phyloP scores from a whole-genome alignment of 1,139 yeast species.

The Zygoascus sp. region DNA sequence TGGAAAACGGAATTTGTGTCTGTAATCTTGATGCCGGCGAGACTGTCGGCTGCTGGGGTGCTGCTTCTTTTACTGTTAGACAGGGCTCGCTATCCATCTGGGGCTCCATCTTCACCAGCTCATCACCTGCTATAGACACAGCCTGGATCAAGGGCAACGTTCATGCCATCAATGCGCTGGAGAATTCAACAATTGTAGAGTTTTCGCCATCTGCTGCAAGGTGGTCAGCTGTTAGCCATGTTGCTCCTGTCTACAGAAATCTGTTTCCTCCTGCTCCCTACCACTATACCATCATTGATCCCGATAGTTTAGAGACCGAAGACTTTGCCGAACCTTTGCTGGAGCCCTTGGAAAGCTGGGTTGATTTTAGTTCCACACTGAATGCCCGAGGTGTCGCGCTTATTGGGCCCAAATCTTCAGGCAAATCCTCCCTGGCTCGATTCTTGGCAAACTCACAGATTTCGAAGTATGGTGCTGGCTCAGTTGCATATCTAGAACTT shows the following conservation, averaged over 20 bases:
- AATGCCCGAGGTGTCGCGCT: conserved; percentile 37
- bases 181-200: conserved; percentile 3
- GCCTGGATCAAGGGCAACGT: conserved; percentile 7
- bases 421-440: conserved; percentile 72
- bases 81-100: conserved; percentile 3
- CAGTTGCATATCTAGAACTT: conserved; percentile 56
- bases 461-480: conserved; percentile 16
- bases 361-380: conserved; percentile 15
- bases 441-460: conserved; percentile 47
- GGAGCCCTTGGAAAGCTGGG: conserved; percentile 27
- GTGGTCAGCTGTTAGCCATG: background rate
- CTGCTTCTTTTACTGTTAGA: conserved; percentile 2
- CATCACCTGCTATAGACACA: conserved; percentile 1
- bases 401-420: conserved; percentile 71
- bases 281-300: conserved; percentile 6
- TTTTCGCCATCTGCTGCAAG: conserved; percentile 1
- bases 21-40: conserved; percentile 3
- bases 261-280: background rate
- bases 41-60: conserved; percentile 9
- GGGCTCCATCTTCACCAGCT: conserved; percentile 4
- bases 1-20: conserved; percentile 2
- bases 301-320: background rate
- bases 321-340: background rate
- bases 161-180: conserved; percentile 3
- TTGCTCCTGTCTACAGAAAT: conserved; percentile 2